Evolutionary conservation across 2,329 filamentous ascomycete genomes (phyloP), one percentile per base, ranked within the genome.

Genomic region (Alternaria consortialis): DNA sequence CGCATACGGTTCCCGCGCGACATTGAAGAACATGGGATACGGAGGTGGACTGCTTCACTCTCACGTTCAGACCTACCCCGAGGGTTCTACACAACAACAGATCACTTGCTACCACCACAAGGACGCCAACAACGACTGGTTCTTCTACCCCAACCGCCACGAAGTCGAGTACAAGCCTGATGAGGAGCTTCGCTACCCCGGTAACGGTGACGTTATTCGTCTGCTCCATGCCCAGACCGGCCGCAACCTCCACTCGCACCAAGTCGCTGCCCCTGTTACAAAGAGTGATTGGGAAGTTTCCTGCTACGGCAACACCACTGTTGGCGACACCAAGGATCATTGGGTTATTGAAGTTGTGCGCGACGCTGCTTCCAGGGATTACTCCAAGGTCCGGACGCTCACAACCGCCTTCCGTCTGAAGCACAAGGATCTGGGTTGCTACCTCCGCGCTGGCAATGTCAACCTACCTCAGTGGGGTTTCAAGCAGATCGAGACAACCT

Each of bases 51-150:
- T 99, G 36, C 89, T 98, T 46, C 94, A 98, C 82, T 97, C 94
- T 42, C 95, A 98, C 84, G 88, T 97, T 64, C 94, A 98, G 81
- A 97, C 93, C 8, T 98, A 93, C 78, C 94, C 94, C 0, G 94
- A 97, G 76, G 95, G 94, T 32, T 98, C 95, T 37, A 83, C 83
- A 53, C 95, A 99, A 81, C 96, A 99, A 80, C 95, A 99, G 79
- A 90, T 99, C 64, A 99, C 95, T 65, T 99, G 96, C 85, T 99
- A 99, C 82, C 95, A 99, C 82, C 95, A 99, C 85, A 99, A 99
- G 80, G 95, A 99, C 84, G 87, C 94, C 79, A 99, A 99, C 87
- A 99, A 99, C 79, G 95, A 99, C 79, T 99, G 95, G 95, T 97
- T 96, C 82, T 94, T 99, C 81, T 97, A 97, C 79, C 95, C 95